Evolutionary conservation across 148 eudicot species (phyloP).

Genomic region (Fagopyrum esculentum): DNA sequence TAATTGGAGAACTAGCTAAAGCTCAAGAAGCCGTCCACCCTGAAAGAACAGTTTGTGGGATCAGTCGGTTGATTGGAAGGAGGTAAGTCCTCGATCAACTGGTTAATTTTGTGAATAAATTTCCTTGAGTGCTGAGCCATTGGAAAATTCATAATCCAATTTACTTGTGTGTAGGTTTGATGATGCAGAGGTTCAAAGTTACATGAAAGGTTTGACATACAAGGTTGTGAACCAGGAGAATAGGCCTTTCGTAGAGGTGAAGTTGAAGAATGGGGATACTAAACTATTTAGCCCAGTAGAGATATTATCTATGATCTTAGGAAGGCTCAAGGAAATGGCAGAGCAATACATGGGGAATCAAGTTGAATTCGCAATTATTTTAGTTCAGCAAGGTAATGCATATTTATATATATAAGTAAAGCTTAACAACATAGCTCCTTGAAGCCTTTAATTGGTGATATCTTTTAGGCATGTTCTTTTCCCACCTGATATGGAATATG

Average conservation of each 20-base stretch:
- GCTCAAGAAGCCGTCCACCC: neutral
- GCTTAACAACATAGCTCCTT: neutral
- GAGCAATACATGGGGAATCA: neutral
- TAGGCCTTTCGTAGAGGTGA: too few species aligned
- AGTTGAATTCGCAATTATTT: neutral
- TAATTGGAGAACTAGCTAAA: neutral
- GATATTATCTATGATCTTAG: too few species aligned
- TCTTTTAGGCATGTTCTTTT: neutral
- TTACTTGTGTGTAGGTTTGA: too few species aligned
- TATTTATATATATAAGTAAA: neutral
- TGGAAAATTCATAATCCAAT: too few species aligned
- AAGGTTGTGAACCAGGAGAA: too few species aligned
- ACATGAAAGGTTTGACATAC: too few species aligned
- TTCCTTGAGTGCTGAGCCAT: too few species aligned
- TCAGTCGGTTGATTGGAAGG: neutral
- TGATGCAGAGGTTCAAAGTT: too few species aligned
- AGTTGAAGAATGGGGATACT: too few species aligned
- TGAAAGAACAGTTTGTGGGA: neutral
- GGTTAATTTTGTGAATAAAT: neutral
- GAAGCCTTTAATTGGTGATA: neutral
- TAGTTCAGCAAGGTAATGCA: neutral
- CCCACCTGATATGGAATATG: too few species aligned
- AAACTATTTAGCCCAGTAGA: too few species aligned
- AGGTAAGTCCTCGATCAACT: neutral
- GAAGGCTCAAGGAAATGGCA: too few species aligned